These are phyloP conservation scores for Bertia moriformis DNA, from an alignment of 2,329 filamentous ascomycete genomes.

Conservation along the genomic window DNA sequence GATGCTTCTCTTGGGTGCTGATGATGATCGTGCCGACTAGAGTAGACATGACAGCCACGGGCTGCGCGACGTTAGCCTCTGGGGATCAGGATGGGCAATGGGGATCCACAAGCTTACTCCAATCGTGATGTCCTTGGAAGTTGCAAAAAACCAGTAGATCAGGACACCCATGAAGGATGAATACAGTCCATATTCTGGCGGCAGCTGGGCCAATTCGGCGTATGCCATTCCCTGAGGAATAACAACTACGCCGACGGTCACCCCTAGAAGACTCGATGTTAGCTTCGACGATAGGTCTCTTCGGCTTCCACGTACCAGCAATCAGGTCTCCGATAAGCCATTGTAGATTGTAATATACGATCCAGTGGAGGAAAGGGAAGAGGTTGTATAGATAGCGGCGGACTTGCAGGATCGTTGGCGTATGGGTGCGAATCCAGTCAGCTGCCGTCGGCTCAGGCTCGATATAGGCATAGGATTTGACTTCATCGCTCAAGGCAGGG, in stretches of 20 bases:
- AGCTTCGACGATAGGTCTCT: no score
- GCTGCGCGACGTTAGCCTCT: slow-evolving; percentile 6
- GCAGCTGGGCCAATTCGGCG: slow-evolving; percentile 53
- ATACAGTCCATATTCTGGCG: slow-evolving; percentile 60
- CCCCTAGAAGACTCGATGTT: no score
- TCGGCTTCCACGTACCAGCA: no score
- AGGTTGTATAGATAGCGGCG: slow-evolving; percentile 51
- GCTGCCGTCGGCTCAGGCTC: slow-evolving; percentile 64
- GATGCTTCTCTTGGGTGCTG: slow-evolving; percentile 19
- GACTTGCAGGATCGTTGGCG: slow-evolving; percentile 41
- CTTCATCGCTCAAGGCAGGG: no score
- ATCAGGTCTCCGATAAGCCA: slow-evolving; percentile 84
- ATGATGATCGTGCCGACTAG: slow-evolving; percentile 32
- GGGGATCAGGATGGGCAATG: neutral
- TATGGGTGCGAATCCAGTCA: slow-evolving; percentile 56
- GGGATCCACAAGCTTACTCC: slow-evolving; percentile 25
- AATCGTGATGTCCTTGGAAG: slow-evolving; percentile 74
- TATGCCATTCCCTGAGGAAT: slow-evolving; percentile 74
- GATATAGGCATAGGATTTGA: slow-evolving; percentile 64
- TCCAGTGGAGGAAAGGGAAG: slow-evolving; percentile 87
- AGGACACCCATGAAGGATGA: slow-evolving; percentile 71
- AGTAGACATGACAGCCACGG: slow-evolving; percentile 36
- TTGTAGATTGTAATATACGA: slow-evolving; percentile 70
- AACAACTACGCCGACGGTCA: slow-evolving; percentile 62
- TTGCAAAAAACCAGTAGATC: slow-evolving; percentile 73